phyloP scores from a whole-genome alignment of 768 basidiomycete genomes.

The Boletus insuetus region DNA sequence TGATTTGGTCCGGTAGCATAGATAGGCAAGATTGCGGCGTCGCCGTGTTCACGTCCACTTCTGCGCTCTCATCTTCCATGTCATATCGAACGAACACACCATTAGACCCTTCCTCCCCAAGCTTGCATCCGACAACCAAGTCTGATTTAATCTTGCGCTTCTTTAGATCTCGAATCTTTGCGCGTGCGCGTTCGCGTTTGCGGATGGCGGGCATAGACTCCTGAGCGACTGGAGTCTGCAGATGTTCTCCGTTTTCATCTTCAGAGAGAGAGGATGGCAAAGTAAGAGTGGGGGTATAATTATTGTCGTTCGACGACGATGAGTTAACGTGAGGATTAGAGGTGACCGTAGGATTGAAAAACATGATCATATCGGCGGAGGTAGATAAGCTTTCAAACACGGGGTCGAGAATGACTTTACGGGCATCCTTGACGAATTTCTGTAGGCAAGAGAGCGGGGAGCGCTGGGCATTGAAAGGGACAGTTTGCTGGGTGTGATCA shows the following conservation, averaged over 20 bases:
- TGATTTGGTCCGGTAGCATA: slow-evolving; percentile 10
- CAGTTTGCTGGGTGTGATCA: slow-evolving; percentile 36
- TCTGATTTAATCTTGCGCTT: slow-evolving; percentile 43
- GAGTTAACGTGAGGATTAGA: slow-evolving; percentile 26
- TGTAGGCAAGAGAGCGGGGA: slow-evolving; percentile 55
- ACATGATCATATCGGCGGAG: slow-evolving; percentile 16
- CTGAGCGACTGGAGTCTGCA: slow-evolving; percentile 11
- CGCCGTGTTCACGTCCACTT: slow-evolving; percentile 53
- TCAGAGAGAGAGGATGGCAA: slow-evolving; percentile 33
- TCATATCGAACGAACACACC: slow-evolving; percentile 57
- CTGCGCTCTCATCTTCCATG: slow-evolving; percentile 56
- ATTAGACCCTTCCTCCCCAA: slow-evolving; percentile 27
- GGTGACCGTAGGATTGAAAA: slow-evolving; percentile 27
- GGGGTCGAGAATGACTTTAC: slow-evolving; percentile 48
- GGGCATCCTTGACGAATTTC: slow-evolving; percentile 52
- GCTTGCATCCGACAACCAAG: slow-evolving; percentile 31
- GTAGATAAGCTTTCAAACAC: slow-evolving; percentile 29
- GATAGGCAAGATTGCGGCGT: slow-evolving; percentile 26
- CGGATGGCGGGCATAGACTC: slow-evolving; percentile 14
- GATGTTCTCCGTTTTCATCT: slow-evolving; percentile 26
- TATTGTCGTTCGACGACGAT: slow-evolving; percentile 22
- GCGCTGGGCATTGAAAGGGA: slow-evolving; percentile 40
- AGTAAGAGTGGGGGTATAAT: slow-evolving; percentile 16
- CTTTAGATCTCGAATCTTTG: slow-evolving; percentile 57
- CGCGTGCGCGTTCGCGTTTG: slow-evolving; percentile 44